phyloP scores from a whole-genome alignment of 768 basidiomycete genomes.

The Lactarius psammicola region DNA sequence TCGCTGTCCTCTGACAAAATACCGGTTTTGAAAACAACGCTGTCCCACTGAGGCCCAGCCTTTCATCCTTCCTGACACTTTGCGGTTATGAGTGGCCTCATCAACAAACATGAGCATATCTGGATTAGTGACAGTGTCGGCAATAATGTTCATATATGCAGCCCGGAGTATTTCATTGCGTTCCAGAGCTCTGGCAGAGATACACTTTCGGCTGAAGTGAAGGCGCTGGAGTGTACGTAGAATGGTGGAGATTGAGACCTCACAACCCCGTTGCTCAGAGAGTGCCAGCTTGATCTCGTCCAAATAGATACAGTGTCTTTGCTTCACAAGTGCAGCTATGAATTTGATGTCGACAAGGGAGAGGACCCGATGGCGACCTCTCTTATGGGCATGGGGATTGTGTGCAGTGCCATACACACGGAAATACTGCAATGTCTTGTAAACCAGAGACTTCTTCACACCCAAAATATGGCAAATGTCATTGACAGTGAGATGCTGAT shows the following conservation, averaged over 20 bases:
- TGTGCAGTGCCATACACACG: slow-evolving; percentile 23
- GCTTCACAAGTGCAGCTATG: slow-evolving; percentile 30
- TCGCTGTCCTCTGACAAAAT: slow-evolving; percentile 24
- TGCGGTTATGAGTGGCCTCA: slow-evolving; percentile 18
- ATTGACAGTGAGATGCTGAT: background rate
- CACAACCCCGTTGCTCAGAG: slow-evolving; percentile 23
- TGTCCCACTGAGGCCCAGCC: slow-evolving; percentile 24
- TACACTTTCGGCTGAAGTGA: slow-evolving; percentile 32
- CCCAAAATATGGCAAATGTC: background rate
- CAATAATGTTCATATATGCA: slow-evolving; percentile 17
- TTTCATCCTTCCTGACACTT: background rate
- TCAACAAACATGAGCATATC: slow-evolving; percentile 19
- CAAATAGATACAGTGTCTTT: slow-evolving; percentile 35
- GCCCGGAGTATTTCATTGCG: slow-evolving; percentile 35
- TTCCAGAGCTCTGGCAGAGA: slow-evolving; percentile 33
- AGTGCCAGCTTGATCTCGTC: slow-evolving; percentile 38
- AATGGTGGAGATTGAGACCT: slow-evolving; percentile 37
- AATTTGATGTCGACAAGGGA: slow-evolving; percentile 30
- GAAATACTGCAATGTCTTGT: slow-evolving; percentile 28
- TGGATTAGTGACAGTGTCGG: slow-evolving; percentile 28
- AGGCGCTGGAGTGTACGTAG: slow-evolving; percentile 30
- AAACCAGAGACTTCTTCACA: slow-evolving; percentile 17
- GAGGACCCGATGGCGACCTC: slow-evolving; percentile 29
- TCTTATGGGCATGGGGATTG: slow-evolving; percentile 28
- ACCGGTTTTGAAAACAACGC: slow-evolving; percentile 18